These are phyloP conservation scores for Pugionium cornutum DNA, from an alignment of 345 rosid genomes.

Conservation along the genomic window DNA sequence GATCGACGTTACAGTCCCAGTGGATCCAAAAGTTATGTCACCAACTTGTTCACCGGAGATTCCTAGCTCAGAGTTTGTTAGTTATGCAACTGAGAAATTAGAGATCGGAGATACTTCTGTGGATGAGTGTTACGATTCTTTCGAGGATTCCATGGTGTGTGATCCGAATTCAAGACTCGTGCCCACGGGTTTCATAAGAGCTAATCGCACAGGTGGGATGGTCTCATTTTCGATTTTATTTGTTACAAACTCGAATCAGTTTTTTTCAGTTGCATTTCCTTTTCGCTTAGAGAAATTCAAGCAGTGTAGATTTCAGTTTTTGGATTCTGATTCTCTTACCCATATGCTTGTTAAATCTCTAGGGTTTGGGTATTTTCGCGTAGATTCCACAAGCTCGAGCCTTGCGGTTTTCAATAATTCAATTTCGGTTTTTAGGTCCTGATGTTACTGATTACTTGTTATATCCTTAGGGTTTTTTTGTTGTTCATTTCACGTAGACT, in stretches of 20 bases:
- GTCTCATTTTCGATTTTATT: constrained; percentile 14
- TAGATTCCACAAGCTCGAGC: no score
- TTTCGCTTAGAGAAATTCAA: not conserved
- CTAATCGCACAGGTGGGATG: constrained; percentile 54
- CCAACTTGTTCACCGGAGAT: constrained; percentile 27
- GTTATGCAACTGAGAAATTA: constrained; percentile 35
- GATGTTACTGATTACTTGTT: no score
- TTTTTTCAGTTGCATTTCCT: not conserved
- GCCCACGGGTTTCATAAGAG: constrained; percentile 53
- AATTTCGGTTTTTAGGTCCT: no score
- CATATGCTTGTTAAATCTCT: constrained; percentile 8
- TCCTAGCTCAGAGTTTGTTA: constrained; percentile 41
- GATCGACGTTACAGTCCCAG: constrained; percentile 28
- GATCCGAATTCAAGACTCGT: constrained; percentile 70
- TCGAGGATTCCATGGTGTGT: constrained; percentile 66
- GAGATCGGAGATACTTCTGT: constrained; percentile 44
- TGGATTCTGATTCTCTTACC: not conserved
- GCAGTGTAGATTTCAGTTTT: not conserved
- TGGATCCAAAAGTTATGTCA: constrained; percentile 28
- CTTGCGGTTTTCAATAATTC: no score
- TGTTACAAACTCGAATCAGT: not conserved
- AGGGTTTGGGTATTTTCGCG: constrained; percentile 4
- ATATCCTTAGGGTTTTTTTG: not conserved
- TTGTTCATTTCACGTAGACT: no score
- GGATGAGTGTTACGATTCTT: constrained; percentile 47